Conservation (phyloP, 106 monocot species). For the Dioscorea alata region DNA sequence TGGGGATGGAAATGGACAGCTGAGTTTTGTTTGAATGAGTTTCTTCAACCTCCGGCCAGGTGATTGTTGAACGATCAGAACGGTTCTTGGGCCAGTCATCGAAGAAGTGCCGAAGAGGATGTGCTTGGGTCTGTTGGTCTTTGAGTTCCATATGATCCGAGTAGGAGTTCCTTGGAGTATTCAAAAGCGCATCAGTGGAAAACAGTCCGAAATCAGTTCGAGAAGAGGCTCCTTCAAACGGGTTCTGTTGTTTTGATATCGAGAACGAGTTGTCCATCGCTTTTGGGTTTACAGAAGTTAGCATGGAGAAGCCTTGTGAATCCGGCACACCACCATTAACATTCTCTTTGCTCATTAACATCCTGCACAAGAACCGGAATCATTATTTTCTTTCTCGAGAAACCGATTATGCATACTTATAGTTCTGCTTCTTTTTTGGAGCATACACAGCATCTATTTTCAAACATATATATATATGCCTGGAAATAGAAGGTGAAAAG, state of each 20-base stretch:
- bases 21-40: slow-evolving; percentile 45
- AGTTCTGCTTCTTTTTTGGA: too few species aligned
- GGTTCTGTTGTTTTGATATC: slow-evolving; percentile 30
- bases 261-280: slow-evolving; percentile 11
- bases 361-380: slow-evolving; percentile 30
- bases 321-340: slow-evolving; percentile 3
- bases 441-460: too few species aligned
- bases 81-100: slow-evolving; percentile 58
- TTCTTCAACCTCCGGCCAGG: slow-evolving; percentile 37
- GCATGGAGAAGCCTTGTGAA: slow-evolving; percentile 13
- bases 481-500: too few species aligned
- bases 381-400: too few species aligned
- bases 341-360: slow-evolving; percentile 40
- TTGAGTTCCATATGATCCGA: slow-evolving; percentile 21
- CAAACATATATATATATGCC: too few species aligned
- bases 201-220: slow-evolving; percentile 23
- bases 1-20: slow-evolving; percentile 77
- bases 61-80: slow-evolving; percentile 18
- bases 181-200: slow-evolving; percentile 24
- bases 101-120: slow-evolving; percentile 54
- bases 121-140: slow-evolving; percentile 23
- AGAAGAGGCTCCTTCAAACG: slow-evolving; percentile 26
- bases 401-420: too few species aligned
- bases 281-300: slow-evolving; percentile 9
- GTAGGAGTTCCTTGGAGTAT: slow-evolving; percentile 24